Evolutionary conservation across 495 filamentous ascomycete species (phyloP).

Genomic region (Sphaerosporella brunnea): DNA sequence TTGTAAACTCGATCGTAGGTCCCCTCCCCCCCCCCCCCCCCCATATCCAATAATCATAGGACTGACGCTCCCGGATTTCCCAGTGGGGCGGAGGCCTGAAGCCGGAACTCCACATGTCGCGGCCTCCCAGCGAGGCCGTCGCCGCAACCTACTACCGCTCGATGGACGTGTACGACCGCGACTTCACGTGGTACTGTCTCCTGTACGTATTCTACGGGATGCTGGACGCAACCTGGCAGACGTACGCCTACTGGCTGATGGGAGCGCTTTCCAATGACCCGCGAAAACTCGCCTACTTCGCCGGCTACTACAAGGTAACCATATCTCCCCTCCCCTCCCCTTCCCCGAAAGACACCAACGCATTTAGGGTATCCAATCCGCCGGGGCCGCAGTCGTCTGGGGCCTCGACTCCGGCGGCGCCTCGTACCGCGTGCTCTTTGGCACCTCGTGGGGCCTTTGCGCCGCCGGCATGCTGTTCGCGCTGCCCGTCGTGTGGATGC

Average conservation of each 20-base stretch:
- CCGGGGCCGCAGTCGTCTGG: constrained; percentile 81
- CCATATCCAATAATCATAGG: no score
- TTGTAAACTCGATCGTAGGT: constrained; percentile 48
- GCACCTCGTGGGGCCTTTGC: constrained; percentile 24
- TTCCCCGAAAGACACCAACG: not conserved
- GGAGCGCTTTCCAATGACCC: constrained; percentile 79
- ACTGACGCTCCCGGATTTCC: no score
- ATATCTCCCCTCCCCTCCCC: not conserved
- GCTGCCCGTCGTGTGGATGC: constrained; percentile 22
- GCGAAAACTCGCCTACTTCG: constrained; percentile 79
- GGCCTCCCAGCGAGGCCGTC: not conserved
- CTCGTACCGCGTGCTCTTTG: constrained; percentile 36
- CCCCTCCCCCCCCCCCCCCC: no score
- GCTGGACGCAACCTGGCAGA: constrained; percentile 43
- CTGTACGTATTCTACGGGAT: constrained; percentile 90
- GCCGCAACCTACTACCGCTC: constrained; percentile 24
- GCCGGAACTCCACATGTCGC: constrained; percentile 27
- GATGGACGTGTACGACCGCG: constrained; percentile 47
- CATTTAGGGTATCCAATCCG: constrained; percentile 61
- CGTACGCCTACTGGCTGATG: constrained; percentile 39
- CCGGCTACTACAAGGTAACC: constrained; percentile 67
- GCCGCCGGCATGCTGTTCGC: constrained; percentile 20
- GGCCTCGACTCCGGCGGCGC: constrained; percentile 47
- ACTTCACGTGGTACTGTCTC: constrained; percentile 70
- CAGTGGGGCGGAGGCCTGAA: constrained; percentile 76